A percentile compares a stretch with the other conserved stretches of the same genome.
Evolutionary conservation across 768 basidiomycete species (phyloP).

Genomic region (Leccinum disarticulatum): DNA sequence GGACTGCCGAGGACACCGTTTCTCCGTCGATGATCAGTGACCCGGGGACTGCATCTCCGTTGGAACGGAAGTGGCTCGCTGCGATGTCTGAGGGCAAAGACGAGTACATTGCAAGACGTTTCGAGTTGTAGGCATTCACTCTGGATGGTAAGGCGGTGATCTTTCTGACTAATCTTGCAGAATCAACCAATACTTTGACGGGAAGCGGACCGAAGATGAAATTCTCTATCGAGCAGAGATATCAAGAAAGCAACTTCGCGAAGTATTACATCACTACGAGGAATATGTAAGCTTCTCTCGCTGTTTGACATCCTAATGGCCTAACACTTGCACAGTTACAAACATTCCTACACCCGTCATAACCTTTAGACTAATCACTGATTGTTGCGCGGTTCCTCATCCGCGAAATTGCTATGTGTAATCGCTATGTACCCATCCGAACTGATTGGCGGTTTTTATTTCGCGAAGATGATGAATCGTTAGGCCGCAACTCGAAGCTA

Average conservation of each 20-base stretch:
- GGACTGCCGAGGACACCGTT: constrained; percentile 47
- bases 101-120: constrained; percentile 62
- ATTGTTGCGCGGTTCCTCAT: background rate
- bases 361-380: background rate
- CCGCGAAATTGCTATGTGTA: background rate
- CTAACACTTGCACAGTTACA: constrained; percentile 35
- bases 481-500: no score
- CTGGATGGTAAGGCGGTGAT: background rate
- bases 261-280: constrained; percentile 81
- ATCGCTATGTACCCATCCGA: background rate
- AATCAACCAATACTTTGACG: constrained; percentile 92
- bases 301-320: background rate
- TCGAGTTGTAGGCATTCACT: constrained; percentile 62
- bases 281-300: constrained; percentile 66
- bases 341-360: constrained; percentile 45
- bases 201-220: constrained; percentile 88
- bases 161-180: constrained; percentile 39
- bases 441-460: no score
- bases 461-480: no score
- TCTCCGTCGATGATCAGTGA: constrained; percentile 73
- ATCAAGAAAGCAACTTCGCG: constrained; percentile 77
- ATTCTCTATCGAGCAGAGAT: constrained; percentile 89
- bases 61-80: constrained; percentile 82
- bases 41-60: constrained; percentile 76
- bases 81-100: constrained; percentile 89